Evolutionary conservation across 352 stramenopile genomes (phyloP), one percentile per base, ranked within the genome.

Genomic region (Phytophthora hibernalis): DNA sequence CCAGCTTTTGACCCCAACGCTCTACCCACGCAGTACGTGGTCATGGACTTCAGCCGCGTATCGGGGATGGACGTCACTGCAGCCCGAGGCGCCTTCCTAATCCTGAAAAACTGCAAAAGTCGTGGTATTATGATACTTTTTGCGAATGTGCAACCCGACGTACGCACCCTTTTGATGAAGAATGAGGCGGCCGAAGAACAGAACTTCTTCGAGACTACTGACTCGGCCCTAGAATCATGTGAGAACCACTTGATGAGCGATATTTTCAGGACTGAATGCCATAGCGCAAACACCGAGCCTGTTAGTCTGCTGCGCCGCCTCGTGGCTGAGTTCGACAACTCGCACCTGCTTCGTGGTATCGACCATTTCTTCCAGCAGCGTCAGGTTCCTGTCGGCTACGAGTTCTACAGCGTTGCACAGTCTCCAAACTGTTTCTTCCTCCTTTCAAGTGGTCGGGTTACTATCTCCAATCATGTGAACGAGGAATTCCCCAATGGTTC

Each of bases 11-110:
- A 75, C 44, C 49, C 54, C 0, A 59, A 83, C 12, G 77, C 71
- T 3, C 26, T 83, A 9, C 79, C 80, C 6, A 91, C 85, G 1
- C 68, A 88, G 65, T 91, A 80, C 60, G 69, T 96, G 11, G 83
- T 96, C 16, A 86, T 96, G 71, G 87, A 96, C 52, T 96, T 96
- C 56, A 78, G 67, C 13, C 82, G 80, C 30, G 88, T 96, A 9
- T 89, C 84, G 1, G 87, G 87, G 20, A 95, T 96, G 79, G 88
- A 96, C 58, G 84, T 83, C 0, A 95, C 87, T 5, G 87, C 87
- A 3, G 81, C 85, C 11, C 81, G 86, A 10, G 79, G 73, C 11
- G 89, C 78, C 33, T 83, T 93, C 67, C 80, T 91, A 69, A 91
- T 93, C 54, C 61, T 93, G 20, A 77, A 85, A 58, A 83, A 93